These are phyloP conservation scores for Sclerotinia borealis DNA, from an alignment of 2,329 filamentous ascomycete genomes.

Conservation along the genomic window DNA sequence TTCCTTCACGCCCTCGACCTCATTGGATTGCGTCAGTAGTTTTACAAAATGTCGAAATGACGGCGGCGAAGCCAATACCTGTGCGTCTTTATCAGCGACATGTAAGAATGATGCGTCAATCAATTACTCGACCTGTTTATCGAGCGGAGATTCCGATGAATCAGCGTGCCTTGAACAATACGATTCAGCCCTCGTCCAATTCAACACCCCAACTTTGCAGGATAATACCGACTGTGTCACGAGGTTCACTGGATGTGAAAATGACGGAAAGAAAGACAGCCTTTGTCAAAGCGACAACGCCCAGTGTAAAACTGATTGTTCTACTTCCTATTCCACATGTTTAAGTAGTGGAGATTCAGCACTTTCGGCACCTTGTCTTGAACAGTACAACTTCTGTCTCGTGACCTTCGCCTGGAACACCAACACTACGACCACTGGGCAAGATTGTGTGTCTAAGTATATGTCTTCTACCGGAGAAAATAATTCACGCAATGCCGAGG, in stretches of 20 bases:
- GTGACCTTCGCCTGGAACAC: background rate
- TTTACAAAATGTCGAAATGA: constrained; percentile 10
- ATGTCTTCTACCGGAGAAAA: constrained; percentile 9
- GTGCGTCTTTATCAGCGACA: constrained; percentile 12
- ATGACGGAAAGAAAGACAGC: background rate
- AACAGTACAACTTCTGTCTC: constrained; percentile 2
- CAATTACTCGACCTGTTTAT: constrained; percentile 13
- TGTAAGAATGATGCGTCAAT: constrained; percentile 16
- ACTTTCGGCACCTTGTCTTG: background rate
- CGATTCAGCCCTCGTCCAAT: background rate
- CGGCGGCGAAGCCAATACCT: constrained; percentile 12
- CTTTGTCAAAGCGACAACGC: background rate
- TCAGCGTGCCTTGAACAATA: constrained; percentile 11
- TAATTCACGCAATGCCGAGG: constrained; percentile 9
- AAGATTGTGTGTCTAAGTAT: constrained; percentile 17
- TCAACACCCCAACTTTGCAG: background rate
- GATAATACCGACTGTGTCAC: background rate
- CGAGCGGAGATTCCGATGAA: constrained; percentile 12
- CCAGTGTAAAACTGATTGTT: constrained; percentile 6
- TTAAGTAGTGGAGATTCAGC: background rate
- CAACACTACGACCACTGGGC: background rate
- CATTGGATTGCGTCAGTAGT: constrained; percentile 13
- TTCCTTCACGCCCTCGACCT: constrained; percentile 13
- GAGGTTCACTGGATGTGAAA: background rate
- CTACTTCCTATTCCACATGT: background rate